Evolutionary conservation across 1,139 yeast species (phyloP).

Genomic region (Debaryomycetaceae sp.): DNA sequence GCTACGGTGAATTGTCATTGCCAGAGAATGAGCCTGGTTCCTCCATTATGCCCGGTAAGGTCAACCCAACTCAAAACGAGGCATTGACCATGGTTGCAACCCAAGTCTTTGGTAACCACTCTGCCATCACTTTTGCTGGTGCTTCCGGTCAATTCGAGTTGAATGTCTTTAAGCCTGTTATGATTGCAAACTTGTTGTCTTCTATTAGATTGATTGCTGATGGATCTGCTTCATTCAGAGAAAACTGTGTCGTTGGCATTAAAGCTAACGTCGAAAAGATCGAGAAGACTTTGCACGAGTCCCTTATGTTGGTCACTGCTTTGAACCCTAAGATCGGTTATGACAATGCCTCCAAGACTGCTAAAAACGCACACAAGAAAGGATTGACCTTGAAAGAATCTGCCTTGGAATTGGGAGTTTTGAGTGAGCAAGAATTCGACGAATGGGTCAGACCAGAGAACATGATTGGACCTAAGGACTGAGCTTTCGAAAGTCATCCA

Average conservation of each 20-base stretch:
- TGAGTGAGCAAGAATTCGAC: constrained; percentile 82
- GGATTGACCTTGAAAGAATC: constrained; percentile 93
- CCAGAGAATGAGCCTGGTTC: constrained; percentile 99
- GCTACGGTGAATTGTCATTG: constrained; percentile 90
- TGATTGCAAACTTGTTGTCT: constrained; percentile 84
- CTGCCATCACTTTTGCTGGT: constrained; percentile 94
- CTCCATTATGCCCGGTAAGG: constrained; percentile 99
- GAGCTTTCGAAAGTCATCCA: constrained; percentile 3
- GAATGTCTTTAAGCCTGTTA: constrained; percentile 95
- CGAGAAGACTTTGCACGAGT: constrained; percentile 82
- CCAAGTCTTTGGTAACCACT: constrained; percentile 95
- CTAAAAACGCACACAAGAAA: constrained; percentile 97
- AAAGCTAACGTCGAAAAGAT: constrained; percentile 85
- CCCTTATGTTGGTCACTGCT: constrained; percentile 97
- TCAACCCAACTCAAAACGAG: constrained; percentile 98
- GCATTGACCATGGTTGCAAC: constrained; percentile 98
- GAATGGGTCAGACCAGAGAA: constrained; percentile 97
- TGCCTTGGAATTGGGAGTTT: constrained; percentile 84
- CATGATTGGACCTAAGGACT: constrained; percentile 89
- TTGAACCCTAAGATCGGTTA: constrained; percentile 98
- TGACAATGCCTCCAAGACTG: constrained; percentile 95
- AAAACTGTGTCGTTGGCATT: constrained; percentile 93
- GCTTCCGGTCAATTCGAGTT: constrained; percentile 98
- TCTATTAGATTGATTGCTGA: constrained; percentile 88
- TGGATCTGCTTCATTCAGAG: constrained; percentile 84